Conservation (phyloP, 768 basidiomycete species). For the Lactifluus piperatus region DNA sequence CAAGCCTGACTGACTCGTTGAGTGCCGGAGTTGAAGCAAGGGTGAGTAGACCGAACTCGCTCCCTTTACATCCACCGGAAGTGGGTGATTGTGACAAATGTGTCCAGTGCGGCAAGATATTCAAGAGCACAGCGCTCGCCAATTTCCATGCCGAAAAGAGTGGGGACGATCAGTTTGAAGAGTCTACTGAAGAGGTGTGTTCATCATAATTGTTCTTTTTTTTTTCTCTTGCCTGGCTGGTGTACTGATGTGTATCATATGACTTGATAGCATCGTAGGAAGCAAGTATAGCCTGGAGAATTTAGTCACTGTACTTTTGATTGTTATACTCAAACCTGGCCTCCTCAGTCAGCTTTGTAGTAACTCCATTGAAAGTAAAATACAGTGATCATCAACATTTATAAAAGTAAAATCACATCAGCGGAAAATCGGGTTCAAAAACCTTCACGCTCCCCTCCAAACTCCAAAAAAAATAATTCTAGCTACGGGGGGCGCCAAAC, state of each 20-base stretch:
- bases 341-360: not conserved
- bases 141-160: slow-evolving; percentile 93
- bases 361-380: not conserved
- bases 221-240: not conserved
- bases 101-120: slow-evolving; percentile 69
- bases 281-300: not conserved
- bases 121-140: slow-evolving; percentile 78
- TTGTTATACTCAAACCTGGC: not conserved
- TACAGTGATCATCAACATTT: not conserved
- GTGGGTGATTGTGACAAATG: not conserved
- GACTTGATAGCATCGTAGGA: slow-evolving; percentile 18
- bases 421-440: too few relatives aligned
- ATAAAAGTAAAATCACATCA: not conserved
- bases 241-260: not conserved
- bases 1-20: slow-evolving; percentile 19
- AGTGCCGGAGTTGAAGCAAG: slow-evolving; percentile 53
- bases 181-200: slow-evolving; percentile 86
- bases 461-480: not conserved
- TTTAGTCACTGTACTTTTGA: slow-evolving; percentile 2
- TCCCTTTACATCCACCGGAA: not conserved
- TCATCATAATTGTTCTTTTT: not conserved
- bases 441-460: slow-evolving; percentile 1
- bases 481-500: not conserved
- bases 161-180: slow-evolving; percentile 94
- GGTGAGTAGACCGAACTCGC: slow-evolving; percentile 30